Evolutionary conservation across 106 monocot genomes (phyloP).

Genomic region (Dendrobium chrysotoxum): DNA sequence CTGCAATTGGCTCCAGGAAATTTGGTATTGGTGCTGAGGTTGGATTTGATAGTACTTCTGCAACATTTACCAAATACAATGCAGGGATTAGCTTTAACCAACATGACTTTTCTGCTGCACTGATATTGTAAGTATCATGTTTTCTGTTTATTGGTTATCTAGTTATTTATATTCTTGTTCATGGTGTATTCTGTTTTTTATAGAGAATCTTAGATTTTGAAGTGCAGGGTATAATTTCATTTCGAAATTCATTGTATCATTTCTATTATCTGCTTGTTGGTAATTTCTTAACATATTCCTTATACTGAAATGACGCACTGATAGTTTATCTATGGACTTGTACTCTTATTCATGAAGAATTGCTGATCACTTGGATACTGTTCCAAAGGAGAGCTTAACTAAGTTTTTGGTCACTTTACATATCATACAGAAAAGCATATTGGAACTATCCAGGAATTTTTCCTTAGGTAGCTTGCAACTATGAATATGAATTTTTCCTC

Average conservation of each 20-base stretch:
- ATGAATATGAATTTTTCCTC: too few species aligned
- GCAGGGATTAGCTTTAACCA: constrained; percentile 55
- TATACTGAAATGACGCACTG: too few species aligned
- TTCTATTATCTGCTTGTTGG: neutral
- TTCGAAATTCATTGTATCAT: neutral
- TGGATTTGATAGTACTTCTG: constrained; percentile 66
- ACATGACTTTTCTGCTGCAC: constrained; percentile 57
- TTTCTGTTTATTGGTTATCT: neutral
- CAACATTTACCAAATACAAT: constrained; percentile 66
- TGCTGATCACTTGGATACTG: too few species aligned
- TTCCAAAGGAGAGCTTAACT: too few species aligned
- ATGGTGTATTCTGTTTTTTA: neutral
- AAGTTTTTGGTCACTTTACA: too few species aligned
- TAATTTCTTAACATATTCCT: too few species aligned
- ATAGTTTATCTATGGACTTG: too few species aligned
- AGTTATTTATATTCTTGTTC: constrained; percentile 1
- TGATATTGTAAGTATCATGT: constrained; percentile 41
- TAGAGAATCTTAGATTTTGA: neutral
- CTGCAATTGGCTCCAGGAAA: constrained; percentile 40
- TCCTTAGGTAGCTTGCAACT: too few species aligned
- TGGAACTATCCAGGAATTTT: too few species aligned
- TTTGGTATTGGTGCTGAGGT: constrained; percentile 53
- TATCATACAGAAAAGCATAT: too few species aligned
- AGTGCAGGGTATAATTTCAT: neutral
- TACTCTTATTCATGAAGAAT: too few species aligned